Evolutionary conservation across 106 monocot species (phyloP).

Genomic region (Dendrobium catenatum): DNA sequence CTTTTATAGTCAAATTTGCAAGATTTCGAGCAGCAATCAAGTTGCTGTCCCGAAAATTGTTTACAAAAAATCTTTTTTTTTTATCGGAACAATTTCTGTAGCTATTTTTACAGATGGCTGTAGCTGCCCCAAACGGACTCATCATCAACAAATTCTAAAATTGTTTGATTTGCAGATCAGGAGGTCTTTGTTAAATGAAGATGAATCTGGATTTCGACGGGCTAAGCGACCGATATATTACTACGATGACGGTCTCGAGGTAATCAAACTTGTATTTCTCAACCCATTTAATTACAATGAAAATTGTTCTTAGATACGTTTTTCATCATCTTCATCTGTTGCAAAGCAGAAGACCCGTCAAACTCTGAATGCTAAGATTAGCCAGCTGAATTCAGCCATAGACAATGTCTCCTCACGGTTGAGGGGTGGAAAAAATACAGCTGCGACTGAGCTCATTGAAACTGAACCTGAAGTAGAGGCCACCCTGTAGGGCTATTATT

Average conservation of each 20-base stretch:
- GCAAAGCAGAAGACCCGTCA: conserved; percentile 72
- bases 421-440: conserved; percentile 50
- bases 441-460: conserved; percentile 12
- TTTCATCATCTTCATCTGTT: neutral
- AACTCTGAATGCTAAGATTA: conserved; percentile 69
- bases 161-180: conserved; percentile 44
- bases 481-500: conserved; percentile 7
- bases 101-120: too few relatives aligned
- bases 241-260: conserved; percentile 90
- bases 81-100: too few relatives aligned
- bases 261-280: neutral
- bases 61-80: too few relatives aligned
- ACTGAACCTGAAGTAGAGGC: conserved; percentile 17
- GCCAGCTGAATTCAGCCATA: conserved; percentile 82
- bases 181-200: conserved; percentile 70
- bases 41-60: too few relatives aligned
- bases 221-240: conserved; percentile 56
- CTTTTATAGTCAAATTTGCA: too few relatives aligned
- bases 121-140: too few relatives aligned
- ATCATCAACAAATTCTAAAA: neutral
- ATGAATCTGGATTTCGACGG: conserved; percentile 74
- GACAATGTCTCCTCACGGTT: conserved; percentile 80
- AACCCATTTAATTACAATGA: neutral
- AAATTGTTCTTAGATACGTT: neutral
- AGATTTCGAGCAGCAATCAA: too few relatives aligned